Percentiles rank a stretch among this genome's conserved stretches.
These are phyloP conservation scores for Chiua virens DNA, from an alignment of 768 basidiomycete species.

Conservation along the genomic window DNA sequence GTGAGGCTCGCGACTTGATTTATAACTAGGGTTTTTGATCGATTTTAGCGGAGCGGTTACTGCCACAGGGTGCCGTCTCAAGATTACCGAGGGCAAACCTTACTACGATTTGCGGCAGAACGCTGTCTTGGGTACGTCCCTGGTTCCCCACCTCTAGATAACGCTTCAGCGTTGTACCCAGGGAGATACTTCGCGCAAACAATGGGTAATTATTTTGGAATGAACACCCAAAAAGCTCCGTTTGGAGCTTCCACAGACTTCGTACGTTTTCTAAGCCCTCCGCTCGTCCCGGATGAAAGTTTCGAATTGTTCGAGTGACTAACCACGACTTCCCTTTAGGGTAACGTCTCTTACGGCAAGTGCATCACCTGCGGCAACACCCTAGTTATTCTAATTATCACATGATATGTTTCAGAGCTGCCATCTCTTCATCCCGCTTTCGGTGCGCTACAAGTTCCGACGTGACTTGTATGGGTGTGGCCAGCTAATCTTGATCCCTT, in stretches of 20 bases:
- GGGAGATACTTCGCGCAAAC: constrained; percentile 55
- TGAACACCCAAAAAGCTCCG: constrained; percentile 35
- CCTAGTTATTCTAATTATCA: constrained; percentile 9
- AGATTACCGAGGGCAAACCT: constrained; percentile 39
- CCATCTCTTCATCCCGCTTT: constrained; percentile 66
- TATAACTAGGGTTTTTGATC: constrained; percentile 6
- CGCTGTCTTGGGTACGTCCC: constrained; percentile 45
- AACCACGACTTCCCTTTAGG: constrained; percentile 42
- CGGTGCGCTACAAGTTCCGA: constrained; percentile 37
- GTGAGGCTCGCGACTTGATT: constrained; percentile 40
- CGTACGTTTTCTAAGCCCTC: constrained; percentile 42
- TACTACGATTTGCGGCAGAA: constrained; percentile 66
- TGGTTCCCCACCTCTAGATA: background rate
- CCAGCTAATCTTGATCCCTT: constrained; percentile 16
- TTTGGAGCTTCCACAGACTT: constrained; percentile 75
- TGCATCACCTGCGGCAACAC: constrained; percentile 22
- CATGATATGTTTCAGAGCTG: constrained; percentile 40
- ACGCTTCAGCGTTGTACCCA: constrained; percentile 25
- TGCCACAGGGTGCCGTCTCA: constrained; percentile 58
- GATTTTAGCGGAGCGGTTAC: constrained; percentile 58
- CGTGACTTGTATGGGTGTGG: too few relatives aligned
- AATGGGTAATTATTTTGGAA: constrained; percentile 44
- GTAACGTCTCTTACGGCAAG: constrained; percentile 69
- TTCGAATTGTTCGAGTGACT: background rate
- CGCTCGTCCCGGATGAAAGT: too few relatives aligned